Evolutionary conservation across 179 eudicot genomes (phyloP).

Genomic region (Beta corolliflora): DNA sequence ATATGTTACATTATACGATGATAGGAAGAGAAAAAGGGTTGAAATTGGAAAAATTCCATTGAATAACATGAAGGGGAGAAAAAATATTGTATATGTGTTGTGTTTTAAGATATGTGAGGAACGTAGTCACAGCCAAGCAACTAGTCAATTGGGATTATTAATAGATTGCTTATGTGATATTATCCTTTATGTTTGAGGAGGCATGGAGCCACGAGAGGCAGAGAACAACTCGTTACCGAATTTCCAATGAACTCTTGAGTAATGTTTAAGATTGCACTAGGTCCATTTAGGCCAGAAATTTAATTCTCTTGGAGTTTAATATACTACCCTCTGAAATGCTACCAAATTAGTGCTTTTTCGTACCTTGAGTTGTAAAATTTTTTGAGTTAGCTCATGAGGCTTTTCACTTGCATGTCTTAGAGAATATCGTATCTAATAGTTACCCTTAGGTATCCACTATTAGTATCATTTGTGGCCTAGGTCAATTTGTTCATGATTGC

Average conservation of each 20-base stretch:
- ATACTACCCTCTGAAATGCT: not conserved
- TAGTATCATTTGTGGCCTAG: not conserved
- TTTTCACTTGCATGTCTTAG: not conserved
- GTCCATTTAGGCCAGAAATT: not conserved
- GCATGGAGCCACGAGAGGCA: not conserved
- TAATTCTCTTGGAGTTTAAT: not conserved
- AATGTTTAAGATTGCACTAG: not conserved
- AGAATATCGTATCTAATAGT: not conserved
- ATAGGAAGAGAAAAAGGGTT: not conserved
- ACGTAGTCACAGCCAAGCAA: not conserved
- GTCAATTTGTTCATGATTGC: not conserved
- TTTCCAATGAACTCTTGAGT: not conserved
- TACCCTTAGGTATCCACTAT: too few species aligned
- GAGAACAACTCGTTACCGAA: not conserved
- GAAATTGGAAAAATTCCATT: not conserved
- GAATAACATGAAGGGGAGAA: not conserved
- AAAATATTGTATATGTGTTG: not conserved
- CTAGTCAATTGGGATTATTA: not conserved
- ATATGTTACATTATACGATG: not conserved
- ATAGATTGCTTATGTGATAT: not conserved
- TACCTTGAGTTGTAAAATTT: not conserved
- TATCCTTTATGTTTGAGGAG: not conserved
- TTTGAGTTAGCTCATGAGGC: not conserved
- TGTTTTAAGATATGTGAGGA: not conserved
- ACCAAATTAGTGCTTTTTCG: not conserved